Evolutionary conservation across 1,284 basidiomycete species (phyloP), one percentile per base, ranked within the genome.

Genomic region (Rhodotorula sp.): DNA sequence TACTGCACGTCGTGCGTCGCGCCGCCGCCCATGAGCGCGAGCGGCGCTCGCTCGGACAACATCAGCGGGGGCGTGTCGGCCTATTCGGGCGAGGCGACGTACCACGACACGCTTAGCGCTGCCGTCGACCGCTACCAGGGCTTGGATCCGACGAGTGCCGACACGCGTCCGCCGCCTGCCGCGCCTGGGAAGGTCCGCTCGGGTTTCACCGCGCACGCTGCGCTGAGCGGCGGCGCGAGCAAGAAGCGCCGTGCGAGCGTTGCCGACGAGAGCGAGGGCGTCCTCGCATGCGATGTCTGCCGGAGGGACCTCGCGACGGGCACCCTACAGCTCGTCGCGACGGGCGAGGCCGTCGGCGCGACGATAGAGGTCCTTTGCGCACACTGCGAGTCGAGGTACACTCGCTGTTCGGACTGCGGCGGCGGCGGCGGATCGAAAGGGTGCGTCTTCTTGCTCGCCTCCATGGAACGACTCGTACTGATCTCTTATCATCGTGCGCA

Each of bases 351-450:
- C 1, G 63, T 67, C 58, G 71, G 71, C 12, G 54, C 72, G 4
- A 58, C 65, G 29, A 62, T 75, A 61, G 74, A 75, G 56, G 66
- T 73, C 15, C n/a, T 75, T 13, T 75, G 74, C 61, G 61, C 71
- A 15, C 62, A 65, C 41, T 75, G 74, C 62, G 62, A 71, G n/a
- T 41, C 48, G 19, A 60, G 71, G 5, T 75, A 73, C 36, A 50
- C 59, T 19, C 65, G 74, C 5, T 75, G 74, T 41, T 69, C 74
- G 22, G 74, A 75, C 46, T 75, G 74, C 61, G 72, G 74, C 29
- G 74, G 74, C 19, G 74, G 74, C 2, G 74, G 74, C 27, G 74
- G 74, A 1, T 56, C 58, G 29, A 71, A 71, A 57, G 73, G 73
- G 71, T 73, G 54, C 55, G 61, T 61, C 9, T 39, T 59, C 54